These are phyloP conservation scores for Hortiboletus flavorubellus DNA, from an alignment of 768 basidiomycete species.

Conservation along the genomic window DNA sequence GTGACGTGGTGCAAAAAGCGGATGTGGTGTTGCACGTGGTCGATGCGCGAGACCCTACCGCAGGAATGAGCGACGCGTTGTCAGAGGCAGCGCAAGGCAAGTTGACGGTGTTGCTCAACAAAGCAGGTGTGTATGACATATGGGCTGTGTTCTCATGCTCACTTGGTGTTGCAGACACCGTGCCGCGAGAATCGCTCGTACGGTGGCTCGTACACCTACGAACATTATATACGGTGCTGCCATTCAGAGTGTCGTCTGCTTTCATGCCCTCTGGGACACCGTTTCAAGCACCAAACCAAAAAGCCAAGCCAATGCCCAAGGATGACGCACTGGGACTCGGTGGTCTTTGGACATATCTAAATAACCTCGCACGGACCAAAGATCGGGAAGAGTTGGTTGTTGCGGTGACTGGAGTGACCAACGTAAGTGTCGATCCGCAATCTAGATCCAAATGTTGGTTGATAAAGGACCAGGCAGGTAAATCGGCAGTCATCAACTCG, in stretches of 20 bases:
- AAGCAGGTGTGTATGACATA: slow-evolving; percentile 62
- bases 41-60: slow-evolving; percentile 79
- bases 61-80: slow-evolving; percentile 68
- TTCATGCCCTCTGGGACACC: slow-evolving; percentile 48
- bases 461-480: slow-evolving; percentile 58
- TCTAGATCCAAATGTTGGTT: slow-evolving; percentile 1
- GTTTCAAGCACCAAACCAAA: slow-evolving; percentile 37
- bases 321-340: slow-evolving; percentile 65
- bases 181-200: slow-evolving; percentile 71
- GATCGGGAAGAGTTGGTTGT: slow-evolving; percentile 51
- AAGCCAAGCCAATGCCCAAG: slow-evolving; percentile 38
- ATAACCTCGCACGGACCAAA: slow-evolving; percentile 46
- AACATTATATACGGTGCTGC: slow-evolving; percentile 54
- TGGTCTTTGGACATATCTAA: slow-evolving; percentile 47
- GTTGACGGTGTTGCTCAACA: slow-evolving; percentile 74
- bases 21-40: slow-evolving; percentile 80
- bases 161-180: slow-evolving; percentile 51
- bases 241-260: slow-evolving; percentile 70
- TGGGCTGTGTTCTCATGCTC: background rate
- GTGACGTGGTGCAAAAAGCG: slow-evolving; percentile 61
- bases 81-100: slow-evolving; percentile 40
- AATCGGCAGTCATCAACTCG: slow-evolving; percentile 83
- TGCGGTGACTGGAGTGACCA: slow-evolving; percentile 81
- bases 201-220: slow-evolving; percentile 68
- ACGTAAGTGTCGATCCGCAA: slow-evolving; percentile 46